Evolutionary conservation across 1,284 basidiomycete genomes (phyloP).

Genomic region (Ustilago lituana): DNA sequence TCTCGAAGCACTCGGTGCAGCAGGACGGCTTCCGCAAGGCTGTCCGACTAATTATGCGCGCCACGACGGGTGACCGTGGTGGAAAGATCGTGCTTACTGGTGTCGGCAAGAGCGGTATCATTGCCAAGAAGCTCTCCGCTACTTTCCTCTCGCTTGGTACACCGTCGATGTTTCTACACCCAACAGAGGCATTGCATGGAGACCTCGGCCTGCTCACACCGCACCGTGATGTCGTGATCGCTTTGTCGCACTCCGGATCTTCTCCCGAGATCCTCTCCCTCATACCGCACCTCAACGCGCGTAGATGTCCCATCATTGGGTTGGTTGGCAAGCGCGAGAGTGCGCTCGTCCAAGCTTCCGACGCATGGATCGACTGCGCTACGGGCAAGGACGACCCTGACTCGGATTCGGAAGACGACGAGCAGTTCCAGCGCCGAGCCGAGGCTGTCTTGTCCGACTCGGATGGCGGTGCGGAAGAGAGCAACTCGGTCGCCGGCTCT

Average conservation of each 20-base stretch:
- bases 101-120: conserved; percentile 68
- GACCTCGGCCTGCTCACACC: conserved; percentile 67
- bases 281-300: conserved; percentile 62
- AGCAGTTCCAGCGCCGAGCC: background rate
- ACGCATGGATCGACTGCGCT: conserved; percentile 66
- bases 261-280: conserved; percentile 67
- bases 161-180: conserved; percentile 67
- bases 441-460: conserved; percentile 1
- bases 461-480: background rate
- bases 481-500: background rate
- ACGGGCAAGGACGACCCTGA: conserved; percentile 60
- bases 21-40: conserved; percentile 48
- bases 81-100: conserved; percentile 68
- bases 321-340: conserved; percentile 64
- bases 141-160: conserved; percentile 65
- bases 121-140: conserved; percentile 61
- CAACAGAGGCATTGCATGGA: conserved; percentile 68
- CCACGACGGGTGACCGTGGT: conserved; percentile 45
- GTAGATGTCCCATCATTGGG: conserved; percentile 65
- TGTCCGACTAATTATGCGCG: conserved; percentile 45
- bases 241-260: conserved; percentile 68
- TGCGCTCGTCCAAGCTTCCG: conserved; percentile 62
- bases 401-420: conserved; percentile 43
- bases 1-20: conserved; percentile 34
- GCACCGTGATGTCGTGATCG: conserved; percentile 66